These are phyloP conservation scores for Solanum pennellii DNA, from an alignment of 257 asterid genomes.

Conservation along the genomic window DNA sequence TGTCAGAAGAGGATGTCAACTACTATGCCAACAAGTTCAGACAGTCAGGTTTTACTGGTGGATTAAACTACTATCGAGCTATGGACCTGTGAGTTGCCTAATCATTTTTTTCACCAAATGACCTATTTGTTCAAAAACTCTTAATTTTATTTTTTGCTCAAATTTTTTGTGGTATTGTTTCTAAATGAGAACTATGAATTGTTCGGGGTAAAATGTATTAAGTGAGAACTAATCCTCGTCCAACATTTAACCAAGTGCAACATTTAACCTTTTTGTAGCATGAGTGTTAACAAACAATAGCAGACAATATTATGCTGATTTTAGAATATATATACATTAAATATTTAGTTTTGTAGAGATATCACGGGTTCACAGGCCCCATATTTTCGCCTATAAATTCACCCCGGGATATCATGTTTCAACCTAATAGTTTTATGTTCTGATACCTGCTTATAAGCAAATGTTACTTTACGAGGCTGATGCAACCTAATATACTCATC, in stretches of 20 bases:
- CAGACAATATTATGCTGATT: background rate
- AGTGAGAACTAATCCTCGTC: background rate
- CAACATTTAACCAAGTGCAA: background rate
- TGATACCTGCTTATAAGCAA: background rate
- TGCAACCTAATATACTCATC: background rate
- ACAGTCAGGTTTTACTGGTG: conserved; percentile 80
- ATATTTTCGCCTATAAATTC: background rate
- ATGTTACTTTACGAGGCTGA: background rate
- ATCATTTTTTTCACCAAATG: background rate
- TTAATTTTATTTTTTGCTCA: background rate
- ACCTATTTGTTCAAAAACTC: background rate
- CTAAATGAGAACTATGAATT: background rate
- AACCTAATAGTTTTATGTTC: background rate
- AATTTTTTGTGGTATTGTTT: background rate
- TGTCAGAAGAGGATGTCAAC: conserved; percentile 65
- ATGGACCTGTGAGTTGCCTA: conserved; percentile 61
- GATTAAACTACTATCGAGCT: conserved; percentile 84
- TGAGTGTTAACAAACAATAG: background rate
- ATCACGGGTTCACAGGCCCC: background rate
- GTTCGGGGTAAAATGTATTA: background rate
- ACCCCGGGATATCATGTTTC: background rate
- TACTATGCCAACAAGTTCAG: conserved; percentile 55
- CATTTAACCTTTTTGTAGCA: background rate
- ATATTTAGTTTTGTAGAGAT: background rate
- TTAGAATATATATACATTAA: background rate